Conservation (phyloP, 2,329 filamentous ascomycete species). For the Pyrenophora graminea region DNA sequence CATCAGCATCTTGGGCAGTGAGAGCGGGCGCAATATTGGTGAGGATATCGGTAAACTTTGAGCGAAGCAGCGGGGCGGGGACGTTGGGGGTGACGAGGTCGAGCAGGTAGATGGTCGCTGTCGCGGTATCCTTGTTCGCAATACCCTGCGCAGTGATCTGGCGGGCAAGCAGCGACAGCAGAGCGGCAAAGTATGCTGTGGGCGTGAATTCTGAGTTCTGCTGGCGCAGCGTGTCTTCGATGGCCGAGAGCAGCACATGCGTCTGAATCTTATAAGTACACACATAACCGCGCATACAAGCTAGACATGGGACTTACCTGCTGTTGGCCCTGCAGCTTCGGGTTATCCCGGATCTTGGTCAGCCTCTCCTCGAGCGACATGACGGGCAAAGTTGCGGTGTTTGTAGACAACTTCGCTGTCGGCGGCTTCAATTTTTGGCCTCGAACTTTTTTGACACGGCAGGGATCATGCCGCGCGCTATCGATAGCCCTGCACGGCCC, state of each 20-base stretch:
- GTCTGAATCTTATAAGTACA: slow-evolving; percentile 59
- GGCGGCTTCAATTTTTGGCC: slow-evolving; percentile 14
- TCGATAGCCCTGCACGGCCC: slow-evolving; percentile 20
- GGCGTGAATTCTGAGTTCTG: slow-evolving; percentile 82
- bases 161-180: slow-evolving; percentile 83
- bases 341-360: slow-evolving; percentile 89
- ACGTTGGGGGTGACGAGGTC: slow-evolving; percentile 86
- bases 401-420: slow-evolving; percentile 7
- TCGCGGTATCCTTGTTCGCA: slow-evolving; percentile 79
- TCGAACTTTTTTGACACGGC: slow-evolving; percentile 19
- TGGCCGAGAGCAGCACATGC: slow-evolving; percentile 82
- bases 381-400: slow-evolving; percentile 28
- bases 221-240: slow-evolving; percentile 89
- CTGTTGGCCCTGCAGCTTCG: slow-evolving; percentile 93
- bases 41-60: slow-evolving; percentile 94
- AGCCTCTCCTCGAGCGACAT: slow-evolving; percentile 83
- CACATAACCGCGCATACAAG: not conserved
- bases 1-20: slow-evolving; percentile 78
- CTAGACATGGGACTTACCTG: slow-evolving; percentile 63
- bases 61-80: slow-evolving; percentile 82
- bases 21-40: slow-evolving; percentile 83
- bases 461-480: slow-evolving; percentile 18
- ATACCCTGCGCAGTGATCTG: slow-evolving; percentile 68
- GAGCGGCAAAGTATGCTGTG: slow-evolving; percentile 94
- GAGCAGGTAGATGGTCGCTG: slow-evolving; percentile 91